Conservation (phyloP, 2,329 filamentous ascomycete species). For the Macroventuria anomochaeta region DNA sequence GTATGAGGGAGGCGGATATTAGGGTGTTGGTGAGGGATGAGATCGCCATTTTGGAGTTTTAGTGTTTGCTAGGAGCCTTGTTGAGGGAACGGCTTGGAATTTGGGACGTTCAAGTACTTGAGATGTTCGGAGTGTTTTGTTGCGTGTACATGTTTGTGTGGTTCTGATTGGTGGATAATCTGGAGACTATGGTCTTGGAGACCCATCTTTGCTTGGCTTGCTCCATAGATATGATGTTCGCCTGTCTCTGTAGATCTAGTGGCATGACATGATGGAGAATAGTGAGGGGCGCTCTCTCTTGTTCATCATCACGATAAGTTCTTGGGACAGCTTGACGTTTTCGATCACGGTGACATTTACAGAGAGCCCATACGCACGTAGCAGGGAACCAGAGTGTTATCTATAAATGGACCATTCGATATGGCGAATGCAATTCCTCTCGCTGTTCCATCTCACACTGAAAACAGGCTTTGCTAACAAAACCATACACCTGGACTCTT, state of each 20-base stretch:
- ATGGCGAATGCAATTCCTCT: no score
- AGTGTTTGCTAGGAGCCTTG: neutral
- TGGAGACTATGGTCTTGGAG: conserved; percentile 2
- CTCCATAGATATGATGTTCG: conserved; percentile 2
- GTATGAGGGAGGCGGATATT: conserved; percentile 35
- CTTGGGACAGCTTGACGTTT: neutral
- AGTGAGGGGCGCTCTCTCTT: no score
- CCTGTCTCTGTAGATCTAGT: neutral
- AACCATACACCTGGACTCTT: no score
- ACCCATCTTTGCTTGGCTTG: conserved; percentile 20
- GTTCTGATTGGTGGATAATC: conserved; percentile 22
- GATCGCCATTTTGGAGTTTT: conserved; percentile 3
- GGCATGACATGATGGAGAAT: no score
- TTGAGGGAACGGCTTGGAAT: neutral
- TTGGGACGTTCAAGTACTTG: conserved; percentile 1
- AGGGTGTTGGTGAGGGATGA: conserved; percentile 33
- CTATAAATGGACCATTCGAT: no score
- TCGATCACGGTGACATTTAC: no score
- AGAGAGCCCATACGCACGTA: no score
- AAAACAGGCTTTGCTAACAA: no score
- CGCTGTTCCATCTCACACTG: no score
- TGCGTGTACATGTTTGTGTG: neutral
- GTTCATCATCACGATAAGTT: no score
- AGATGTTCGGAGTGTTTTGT: conserved; percentile 12
- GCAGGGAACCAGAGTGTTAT: no score